A percentile compares a stretch with the other conserved stretches of the same genome.
Conservation (phyloP, 2,329 filamentous ascomycete genomes). For the Colletotrichum magnum region DNA sequence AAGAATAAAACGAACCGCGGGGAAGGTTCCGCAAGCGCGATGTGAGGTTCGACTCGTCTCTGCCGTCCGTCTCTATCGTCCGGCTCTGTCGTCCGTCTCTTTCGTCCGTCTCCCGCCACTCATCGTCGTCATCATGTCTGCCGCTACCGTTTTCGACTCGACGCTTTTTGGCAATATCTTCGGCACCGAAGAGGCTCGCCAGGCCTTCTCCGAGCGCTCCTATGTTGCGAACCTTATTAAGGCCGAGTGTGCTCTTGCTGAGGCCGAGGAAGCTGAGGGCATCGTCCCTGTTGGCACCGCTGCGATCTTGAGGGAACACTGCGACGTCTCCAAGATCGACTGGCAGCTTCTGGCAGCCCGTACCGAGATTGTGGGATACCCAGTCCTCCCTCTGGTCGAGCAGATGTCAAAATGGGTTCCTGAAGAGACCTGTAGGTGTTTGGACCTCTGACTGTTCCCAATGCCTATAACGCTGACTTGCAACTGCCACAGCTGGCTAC, state of each 20-base stretch:
- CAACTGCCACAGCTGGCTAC: constrained; percentile 49
- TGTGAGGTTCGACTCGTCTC: neutral
- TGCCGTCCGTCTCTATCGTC: neutral
- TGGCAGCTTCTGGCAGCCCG: constrained; percentile 56
- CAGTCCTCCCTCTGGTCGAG: constrained; percentile 64
- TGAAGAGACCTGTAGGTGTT: constrained; percentile 47
- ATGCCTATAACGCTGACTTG: neutral
- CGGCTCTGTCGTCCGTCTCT: neutral
- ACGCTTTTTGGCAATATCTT: constrained; percentile 65
- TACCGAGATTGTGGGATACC: constrained; percentile 69
- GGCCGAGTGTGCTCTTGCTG: constrained; percentile 65
- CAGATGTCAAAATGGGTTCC: constrained; percentile 58
- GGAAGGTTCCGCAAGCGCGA: neutral
- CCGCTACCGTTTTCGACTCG: constrained; percentile 59
- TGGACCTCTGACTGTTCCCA: no score
- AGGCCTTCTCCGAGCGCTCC: constrained; percentile 64
- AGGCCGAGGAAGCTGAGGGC: constrained; percentile 62
- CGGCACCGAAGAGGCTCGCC: constrained; percentile 64
- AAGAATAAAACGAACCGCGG: constrained; percentile 14
- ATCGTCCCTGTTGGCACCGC: constrained; percentile 60
- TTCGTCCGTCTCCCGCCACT: neutral
- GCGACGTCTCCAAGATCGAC: constrained; percentile 44
- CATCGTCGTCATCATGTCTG: constrained; percentile 38
- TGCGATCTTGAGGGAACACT: constrained; percentile 52
- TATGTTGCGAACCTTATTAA: constrained; percentile 65